A percentile compares a stretch with the other conserved stretches of the same genome.
Conservation (phyloP, 495 filamentous ascomycete genomes). For the Margaritispora aquatica region DNA sequence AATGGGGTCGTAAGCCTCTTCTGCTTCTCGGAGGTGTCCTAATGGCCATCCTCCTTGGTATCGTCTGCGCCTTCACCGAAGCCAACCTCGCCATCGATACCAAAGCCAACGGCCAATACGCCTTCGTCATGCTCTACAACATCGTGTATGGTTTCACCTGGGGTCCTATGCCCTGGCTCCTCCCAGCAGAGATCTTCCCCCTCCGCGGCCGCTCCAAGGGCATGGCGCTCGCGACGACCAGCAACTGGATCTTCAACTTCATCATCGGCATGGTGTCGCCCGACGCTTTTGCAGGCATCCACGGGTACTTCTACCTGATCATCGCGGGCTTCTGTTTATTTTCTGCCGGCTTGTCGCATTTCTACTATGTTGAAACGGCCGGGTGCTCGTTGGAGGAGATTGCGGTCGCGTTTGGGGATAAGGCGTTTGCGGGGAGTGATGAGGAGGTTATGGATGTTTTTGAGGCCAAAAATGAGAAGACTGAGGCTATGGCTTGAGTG, state of each 20-base stretch:
- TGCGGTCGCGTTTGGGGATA: neutral
- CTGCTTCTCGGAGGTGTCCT: neutral
- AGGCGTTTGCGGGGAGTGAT: neutral
- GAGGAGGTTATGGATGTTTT: neutral
- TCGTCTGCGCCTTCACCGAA: neutral
- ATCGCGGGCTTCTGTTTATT: neutral
- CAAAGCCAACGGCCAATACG: neutral
- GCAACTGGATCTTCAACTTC: conserved; percentile 1
- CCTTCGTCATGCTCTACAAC: neutral
- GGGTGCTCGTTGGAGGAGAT: neutral
- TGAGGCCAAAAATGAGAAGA: neutral
- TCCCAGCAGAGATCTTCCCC: neutral
- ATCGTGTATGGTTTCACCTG: neutral
- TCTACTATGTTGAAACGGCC: neutral
- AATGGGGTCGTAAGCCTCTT: neutral
- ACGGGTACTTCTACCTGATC: neutral
- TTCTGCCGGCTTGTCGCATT: neutral
- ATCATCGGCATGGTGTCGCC: neutral
- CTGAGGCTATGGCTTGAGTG: neutral
- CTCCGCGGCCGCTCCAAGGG: neutral
- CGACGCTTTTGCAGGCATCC: neutral
- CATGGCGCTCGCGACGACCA: neutral
- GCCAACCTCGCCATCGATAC: neutral
- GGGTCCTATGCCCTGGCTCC: neutral
- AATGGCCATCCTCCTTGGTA: neutral